phyloP scores from a whole-genome alignment of 768 basidiomycete species.

The Boletellus emodensis region DNA sequence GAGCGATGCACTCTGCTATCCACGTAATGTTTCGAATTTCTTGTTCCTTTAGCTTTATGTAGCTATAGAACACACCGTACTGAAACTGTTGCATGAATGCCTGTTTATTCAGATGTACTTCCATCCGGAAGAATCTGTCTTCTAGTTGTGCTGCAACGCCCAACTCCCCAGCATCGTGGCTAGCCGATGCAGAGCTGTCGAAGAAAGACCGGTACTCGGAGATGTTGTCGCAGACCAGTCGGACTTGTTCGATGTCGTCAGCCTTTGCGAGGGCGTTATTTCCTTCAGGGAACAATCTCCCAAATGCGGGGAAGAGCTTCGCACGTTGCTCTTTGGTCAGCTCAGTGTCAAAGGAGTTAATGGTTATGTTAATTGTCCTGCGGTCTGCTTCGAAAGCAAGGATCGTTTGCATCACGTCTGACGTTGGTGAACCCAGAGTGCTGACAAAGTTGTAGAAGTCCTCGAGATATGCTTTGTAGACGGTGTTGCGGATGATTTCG shows the following conservation, averaged over 20 bases:
- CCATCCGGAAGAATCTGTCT: conserved; percentile 90
- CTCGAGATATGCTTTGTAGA: conserved; percentile 98
- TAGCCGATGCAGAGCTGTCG: conserved; percentile 44
- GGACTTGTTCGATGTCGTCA: conserved; percentile 93
- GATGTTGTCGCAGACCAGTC: conserved; percentile 80
- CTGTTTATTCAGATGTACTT: conserved; percentile 91
- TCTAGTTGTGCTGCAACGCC: conserved; percentile 70
- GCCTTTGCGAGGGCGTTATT: conserved; percentile 92
- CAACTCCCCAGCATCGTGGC: conserved; percentile 39
- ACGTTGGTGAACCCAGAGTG: conserved; percentile 78
- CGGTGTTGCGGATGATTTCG: conserved; percentile 98
- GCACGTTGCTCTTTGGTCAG: conserved; percentile 94
- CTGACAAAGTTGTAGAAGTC: conserved; percentile 88
- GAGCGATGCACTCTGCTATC: conserved; percentile 98
- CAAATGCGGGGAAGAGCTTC: conserved; percentile 90
- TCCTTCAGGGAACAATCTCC: conserved; percentile 90
- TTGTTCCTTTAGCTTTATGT: conserved; percentile 89
- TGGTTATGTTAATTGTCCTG: conserved; percentile 95
- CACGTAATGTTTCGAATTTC: conserved; percentile 86
- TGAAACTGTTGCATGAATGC: conserved; percentile 98
- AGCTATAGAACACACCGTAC: conserved; percentile 87
- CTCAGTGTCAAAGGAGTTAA: conserved; percentile 97
- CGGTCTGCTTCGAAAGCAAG: conserved; percentile 96
- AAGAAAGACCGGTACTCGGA: conserved; percentile 92
- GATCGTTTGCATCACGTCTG: conserved; percentile 88